Evolutionary conservation across 164 flowering plant genomes (phyloP).

Genomic region (Macadamia tetraphylla): DNA sequence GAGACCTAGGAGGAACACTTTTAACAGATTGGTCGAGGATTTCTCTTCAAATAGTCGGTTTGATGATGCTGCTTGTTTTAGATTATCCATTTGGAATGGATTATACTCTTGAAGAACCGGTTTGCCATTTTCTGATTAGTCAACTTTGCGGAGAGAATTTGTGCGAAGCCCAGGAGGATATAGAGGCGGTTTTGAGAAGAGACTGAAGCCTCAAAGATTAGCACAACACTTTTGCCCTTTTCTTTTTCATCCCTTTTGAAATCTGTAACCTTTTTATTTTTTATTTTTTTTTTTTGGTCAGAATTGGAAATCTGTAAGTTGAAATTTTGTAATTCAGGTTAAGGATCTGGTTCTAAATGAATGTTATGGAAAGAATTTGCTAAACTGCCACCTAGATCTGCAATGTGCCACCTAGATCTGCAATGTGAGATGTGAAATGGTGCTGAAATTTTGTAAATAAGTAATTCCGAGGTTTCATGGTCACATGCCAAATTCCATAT

Average conservation of each 20-base stretch:
- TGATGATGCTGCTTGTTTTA: slow-evolving; percentile 44
- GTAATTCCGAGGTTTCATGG: too few relatives aligned
- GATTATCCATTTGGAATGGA: slow-evolving; percentile 38
- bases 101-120: slow-evolving; percentile 17
- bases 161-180: slow-evolving; percentile 14
- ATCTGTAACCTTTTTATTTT: not conserved
- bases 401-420: too few relatives aligned
- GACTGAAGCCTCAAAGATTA: slow-evolving; percentile 1
- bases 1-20: slow-evolving; percentile 37
- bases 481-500: too few relatives aligned
- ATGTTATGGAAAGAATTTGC: too few relatives aligned
- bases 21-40: slow-evolving; percentile 30
- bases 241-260: not conserved
- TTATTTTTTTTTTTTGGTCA: too few relatives aligned
- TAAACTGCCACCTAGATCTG: too few relatives aligned
- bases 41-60: slow-evolving; percentile 26
- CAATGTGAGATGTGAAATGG: too few relatives aligned
- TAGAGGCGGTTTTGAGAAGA: slow-evolving; percentile 25
- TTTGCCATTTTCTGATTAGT: slow-evolving; percentile 20
- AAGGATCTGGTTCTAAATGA: too few relatives aligned
- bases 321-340: too few relatives aligned
- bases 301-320: not conserved
- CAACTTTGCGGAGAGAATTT: slow-evolving; percentile 24
- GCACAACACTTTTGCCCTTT: not conserved
- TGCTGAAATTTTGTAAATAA: too few relatives aligned